Percentiles rank a stretch among this genome's conserved stretches.
phyloP scores from a whole-genome alignment of 768 basidiomycete genomes.

The Xerocomus spinulosus region DNA sequence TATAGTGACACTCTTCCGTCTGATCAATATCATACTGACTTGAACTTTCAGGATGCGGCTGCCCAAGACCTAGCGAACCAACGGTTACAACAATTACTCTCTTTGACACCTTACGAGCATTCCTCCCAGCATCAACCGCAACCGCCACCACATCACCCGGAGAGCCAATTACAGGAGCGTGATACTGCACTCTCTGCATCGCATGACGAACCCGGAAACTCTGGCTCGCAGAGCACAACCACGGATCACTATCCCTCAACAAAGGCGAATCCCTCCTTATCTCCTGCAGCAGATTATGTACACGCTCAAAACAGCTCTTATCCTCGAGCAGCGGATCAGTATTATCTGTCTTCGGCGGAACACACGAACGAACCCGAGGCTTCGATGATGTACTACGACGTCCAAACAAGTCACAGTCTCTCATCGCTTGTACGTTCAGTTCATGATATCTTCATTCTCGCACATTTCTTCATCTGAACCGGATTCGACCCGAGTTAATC shows the following conservation, averaged over 20 bases:
- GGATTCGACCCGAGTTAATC: too few relatives aligned
- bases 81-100: constrained; percentile 25
- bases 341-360: constrained; percentile 5
- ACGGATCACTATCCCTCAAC: constrained; percentile 2
- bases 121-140: not conserved
- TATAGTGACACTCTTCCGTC: not conserved
- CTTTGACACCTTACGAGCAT: constrained; percentile 4
- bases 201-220: not conserved
- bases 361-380: constrained; percentile 10
- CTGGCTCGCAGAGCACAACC: not conserved
- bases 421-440: constrained; percentile 24
- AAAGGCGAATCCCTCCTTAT: not conserved
- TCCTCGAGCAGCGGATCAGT: constrained; percentile 3
- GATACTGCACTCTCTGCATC: not conserved
- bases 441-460: not conserved
- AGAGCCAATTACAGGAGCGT: constrained; percentile 4
- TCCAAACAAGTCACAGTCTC: constrained; percentile 14
- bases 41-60: too few relatives aligned
- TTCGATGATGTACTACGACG: constrained; percentile 9
- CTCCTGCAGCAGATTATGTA: constrained; percentile 3
- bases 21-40: not conserved
- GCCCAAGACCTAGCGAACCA: constrained; percentile 14
- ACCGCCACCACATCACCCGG: not conserved
- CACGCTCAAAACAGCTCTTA: constrained; percentile 1
- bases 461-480: too few relatives aligned